phyloP scores from a whole-genome alignment of 129 eudicot species.

The Flaveria sonorensis region DNA sequence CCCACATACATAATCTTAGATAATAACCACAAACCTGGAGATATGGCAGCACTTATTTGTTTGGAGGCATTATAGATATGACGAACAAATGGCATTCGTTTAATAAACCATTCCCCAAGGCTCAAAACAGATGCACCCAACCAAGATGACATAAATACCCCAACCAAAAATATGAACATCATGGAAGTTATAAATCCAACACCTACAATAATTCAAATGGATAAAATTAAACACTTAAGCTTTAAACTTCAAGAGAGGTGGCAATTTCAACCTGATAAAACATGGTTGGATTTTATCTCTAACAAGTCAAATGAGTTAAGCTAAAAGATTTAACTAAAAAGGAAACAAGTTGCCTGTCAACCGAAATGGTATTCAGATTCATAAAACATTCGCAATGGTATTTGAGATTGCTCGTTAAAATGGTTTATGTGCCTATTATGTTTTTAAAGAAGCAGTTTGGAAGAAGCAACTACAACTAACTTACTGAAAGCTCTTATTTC shows the following conservation, averaged over 20 bases:
- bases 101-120: conserved; percentile 87
- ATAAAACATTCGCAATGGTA: neutral
- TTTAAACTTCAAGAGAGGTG: neutral
- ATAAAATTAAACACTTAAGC: neutral
- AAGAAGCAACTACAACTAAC: neutral
- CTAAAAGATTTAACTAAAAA: neutral
- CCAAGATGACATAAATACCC: conserved; percentile 93
- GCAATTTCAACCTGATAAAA: neutral
- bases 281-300: neutral
- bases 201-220: conserved; percentile 40
- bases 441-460: neutral
- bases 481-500: neutral
- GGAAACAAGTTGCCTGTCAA: neutral
- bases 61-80: conserved; percentile 82
- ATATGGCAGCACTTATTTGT: conserved; percentile 85
- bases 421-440: neutral
- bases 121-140: conserved; percentile 80
- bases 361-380: neutral
- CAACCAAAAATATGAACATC: conserved; percentile 77
- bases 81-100: conserved; percentile 85
- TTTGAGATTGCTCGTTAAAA: neutral
- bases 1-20: neutral
- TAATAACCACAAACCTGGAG: conserved; percentile 57
- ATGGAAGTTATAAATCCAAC: conserved; percentile 79
- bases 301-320: neutral